phyloP scores from a whole-genome alignment of 2,329 filamentous ascomycete species.

The Penicillium sp. region DNA sequence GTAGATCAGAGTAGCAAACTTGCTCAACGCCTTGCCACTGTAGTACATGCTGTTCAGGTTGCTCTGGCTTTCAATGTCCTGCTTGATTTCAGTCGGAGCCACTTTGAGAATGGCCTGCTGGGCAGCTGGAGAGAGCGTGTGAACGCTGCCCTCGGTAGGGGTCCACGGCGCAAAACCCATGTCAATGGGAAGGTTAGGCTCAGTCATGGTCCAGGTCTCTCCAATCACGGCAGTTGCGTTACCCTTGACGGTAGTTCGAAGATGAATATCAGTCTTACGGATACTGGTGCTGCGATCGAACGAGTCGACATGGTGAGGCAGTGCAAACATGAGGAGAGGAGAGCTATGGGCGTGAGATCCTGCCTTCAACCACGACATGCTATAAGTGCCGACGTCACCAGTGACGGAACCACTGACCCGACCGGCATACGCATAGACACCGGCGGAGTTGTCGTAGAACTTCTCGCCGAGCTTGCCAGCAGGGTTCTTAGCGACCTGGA shows the following conservation, averaged over 20 bases:
- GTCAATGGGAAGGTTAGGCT: slow-evolving; percentile 63
- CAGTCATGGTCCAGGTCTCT: slow-evolving; percentile 71
- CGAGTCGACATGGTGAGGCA: slow-evolving; percentile 78
- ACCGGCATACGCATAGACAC: slow-evolving; percentile 65
- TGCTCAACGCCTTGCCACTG: slow-evolving; percentile 77
- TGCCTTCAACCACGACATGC: slow-evolving; percentile 64
- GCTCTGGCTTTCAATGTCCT: slow-evolving; percentile 68
- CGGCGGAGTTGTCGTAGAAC: slow-evolving; percentile 69
- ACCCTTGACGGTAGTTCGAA: slow-evolving; percentile 84
- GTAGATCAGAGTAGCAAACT: slow-evolving; percentile 67
- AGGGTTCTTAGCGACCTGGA: slow-evolving; percentile 80
- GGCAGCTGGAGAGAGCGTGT: slow-evolving; percentile 44
- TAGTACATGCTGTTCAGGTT: slow-evolving; percentile 87
- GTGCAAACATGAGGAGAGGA: slow-evolving; percentile 72
- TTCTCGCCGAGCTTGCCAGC: slow-evolving; percentile 54
- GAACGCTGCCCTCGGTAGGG: slow-evolving; percentile 41
- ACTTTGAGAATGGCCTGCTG: slow-evolving; percentile 56
- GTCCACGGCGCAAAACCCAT: slow-evolving; percentile 80
- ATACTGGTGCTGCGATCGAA: slow-evolving; percentile 58
- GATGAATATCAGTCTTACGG: slow-evolving; percentile 50
- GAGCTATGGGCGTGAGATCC: slow-evolving; percentile 55
- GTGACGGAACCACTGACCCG: slow-evolving; percentile 57
- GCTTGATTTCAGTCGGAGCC: slow-evolving; percentile 67
- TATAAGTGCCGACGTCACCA: slow-evolving; percentile 63
- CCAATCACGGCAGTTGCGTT: slow-evolving; percentile 65